phyloP scores from a whole-genome alignment of 2,329 filamentous ascomycete genomes.

The Purpureocillium takamizusanense region DNA sequence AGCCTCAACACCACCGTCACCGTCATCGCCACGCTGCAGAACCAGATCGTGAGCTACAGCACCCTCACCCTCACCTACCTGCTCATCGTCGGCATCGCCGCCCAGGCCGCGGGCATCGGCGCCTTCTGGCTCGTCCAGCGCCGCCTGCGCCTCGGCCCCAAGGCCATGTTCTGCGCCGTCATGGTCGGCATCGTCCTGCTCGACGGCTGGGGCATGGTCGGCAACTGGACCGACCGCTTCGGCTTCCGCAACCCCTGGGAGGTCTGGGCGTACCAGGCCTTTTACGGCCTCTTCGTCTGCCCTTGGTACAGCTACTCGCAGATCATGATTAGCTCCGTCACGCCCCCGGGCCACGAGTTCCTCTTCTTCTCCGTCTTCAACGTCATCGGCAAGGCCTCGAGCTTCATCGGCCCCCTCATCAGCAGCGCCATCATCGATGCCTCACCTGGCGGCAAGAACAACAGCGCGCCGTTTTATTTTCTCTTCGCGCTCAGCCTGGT shows the following conservation, averaged over 20 bases:
- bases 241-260: conserved; percentile 38
- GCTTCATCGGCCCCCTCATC: conserved; percentile 61
- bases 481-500: conserved; percentile 48
- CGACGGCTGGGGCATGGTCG: conserved; percentile 38
- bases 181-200: conserved; percentile 53
- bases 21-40: conserved; percentile 57
- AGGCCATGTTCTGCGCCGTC: conserved; percentile 60
- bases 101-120: conserved; percentile 54
- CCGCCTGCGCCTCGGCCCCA: conserved; percentile 49
- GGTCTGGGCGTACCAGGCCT: conserved; percentile 37
- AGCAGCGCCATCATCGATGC: conserved; percentile 60
- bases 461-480: conserved; percentile 58
- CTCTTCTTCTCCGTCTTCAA: conserved; percentile 62
- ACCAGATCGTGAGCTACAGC: conserved; percentile 55
- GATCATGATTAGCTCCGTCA: conserved; percentile 63
- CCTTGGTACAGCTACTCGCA: conserved; percentile 65
- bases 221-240: conserved; percentile 34
- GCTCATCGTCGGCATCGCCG: conserved; percentile 54
- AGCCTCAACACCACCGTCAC: conserved; percentile 63
- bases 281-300: conserved; percentile 58
- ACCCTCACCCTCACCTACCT: conserved; percentile 57
- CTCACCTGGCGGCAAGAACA: conserved; percentile 41
- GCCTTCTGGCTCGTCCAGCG: conserved; percentile 54
- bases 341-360: conserved; percentile 59
- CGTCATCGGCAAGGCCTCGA: conserved; percentile 59